Evolutionary conservation across 2,329 filamentous ascomycete species (phyloP).

Genomic region (Aspergillus nomiae): DNA sequence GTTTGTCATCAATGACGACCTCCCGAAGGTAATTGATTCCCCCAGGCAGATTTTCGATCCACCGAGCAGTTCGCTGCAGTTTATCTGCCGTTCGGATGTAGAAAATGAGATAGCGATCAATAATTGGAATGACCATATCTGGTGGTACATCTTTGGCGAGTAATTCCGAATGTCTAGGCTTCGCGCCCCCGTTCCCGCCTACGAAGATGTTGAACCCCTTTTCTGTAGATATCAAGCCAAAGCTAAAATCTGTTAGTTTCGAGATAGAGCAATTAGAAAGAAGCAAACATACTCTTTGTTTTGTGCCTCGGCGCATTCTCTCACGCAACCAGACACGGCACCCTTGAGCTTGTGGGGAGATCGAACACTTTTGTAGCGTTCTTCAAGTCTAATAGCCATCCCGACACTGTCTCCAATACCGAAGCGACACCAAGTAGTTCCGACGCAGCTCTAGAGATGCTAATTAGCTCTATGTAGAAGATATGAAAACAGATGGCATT

Average conservation of each 20-base stretch:
- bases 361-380: conserved; percentile 90
- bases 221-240: conserved; percentile 87
- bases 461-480: conserved; percentile 8
- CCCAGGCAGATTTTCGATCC: conserved; percentile 81
- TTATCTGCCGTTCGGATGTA: conserved; percentile 93
- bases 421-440: conserved; percentile 87
- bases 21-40: conserved; percentile 80
- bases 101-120: conserved; percentile 89
- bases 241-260: conserved; percentile 51
- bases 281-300: conserved; percentile 72
- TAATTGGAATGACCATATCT: conserved; percentile 76
- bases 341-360: conserved; percentile 89
- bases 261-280: rapidly evolving
- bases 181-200: conserved; percentile 84
- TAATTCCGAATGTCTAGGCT: conserved; percentile 78
- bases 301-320: conserved; percentile 89
- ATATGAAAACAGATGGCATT: neutral
- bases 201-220: conserved; percentile 95
- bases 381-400: conserved; percentile 83
- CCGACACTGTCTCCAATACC: conserved; percentile 89
- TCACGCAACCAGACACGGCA: conserved; percentile 86
- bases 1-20: conserved; percentile 80
- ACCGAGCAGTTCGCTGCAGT: conserved; percentile 83
- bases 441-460: conserved; percentile 71
- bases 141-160: conserved; percentile 84